These are phyloP conservation scores for Pyricularia pennisetigena DNA, from an alignment of 2,329 filamentous ascomycete species.

Conservation along the genomic window DNA sequence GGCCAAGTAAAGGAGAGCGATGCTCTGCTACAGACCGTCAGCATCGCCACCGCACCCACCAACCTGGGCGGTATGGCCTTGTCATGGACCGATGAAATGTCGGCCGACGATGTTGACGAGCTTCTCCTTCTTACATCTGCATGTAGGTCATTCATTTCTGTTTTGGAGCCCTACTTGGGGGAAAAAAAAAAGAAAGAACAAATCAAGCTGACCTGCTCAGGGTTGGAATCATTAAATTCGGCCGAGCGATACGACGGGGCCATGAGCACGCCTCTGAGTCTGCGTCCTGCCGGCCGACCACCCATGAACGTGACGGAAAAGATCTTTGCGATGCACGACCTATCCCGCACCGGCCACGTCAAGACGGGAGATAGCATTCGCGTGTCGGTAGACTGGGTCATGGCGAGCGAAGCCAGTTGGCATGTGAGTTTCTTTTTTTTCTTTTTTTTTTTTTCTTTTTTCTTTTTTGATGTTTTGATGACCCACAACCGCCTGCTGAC, in stretches of 20 bases:
- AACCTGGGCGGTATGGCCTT: neutral
- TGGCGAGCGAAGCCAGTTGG: conserved; percentile 33
- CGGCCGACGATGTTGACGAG: neutral
- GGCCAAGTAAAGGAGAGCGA: neutral
- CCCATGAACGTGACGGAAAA: conserved; percentile 33
- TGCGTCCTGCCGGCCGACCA: conserved; percentile 12
- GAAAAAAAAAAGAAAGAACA: neutral
- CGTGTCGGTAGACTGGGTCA: conserved; percentile 33
- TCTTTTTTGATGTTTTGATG: no score
- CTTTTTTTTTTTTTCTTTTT: neutral
- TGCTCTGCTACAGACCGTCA: neutral
- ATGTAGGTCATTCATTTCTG: neutral
- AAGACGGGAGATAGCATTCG: conserved; percentile 27
- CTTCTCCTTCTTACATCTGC: neutral
- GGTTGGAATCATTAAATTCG: neutral
- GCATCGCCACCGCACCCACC: neutral
- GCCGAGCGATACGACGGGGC: neutral
- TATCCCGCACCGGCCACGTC: conserved; percentile 22
- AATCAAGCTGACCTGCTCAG: neutral
- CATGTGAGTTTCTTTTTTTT: neutral
- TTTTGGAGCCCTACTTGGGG: neutral
- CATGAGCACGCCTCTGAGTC: neutral
- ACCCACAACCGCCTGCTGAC: neutral
- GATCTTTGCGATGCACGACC: conserved; percentile 32
- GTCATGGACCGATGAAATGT: neutral